Evolutionary conservation across 208 protist genomes (phyloP), one percentile per base, ranked within the genome.

Genomic region (Trypanosoma conorhini): DNA sequence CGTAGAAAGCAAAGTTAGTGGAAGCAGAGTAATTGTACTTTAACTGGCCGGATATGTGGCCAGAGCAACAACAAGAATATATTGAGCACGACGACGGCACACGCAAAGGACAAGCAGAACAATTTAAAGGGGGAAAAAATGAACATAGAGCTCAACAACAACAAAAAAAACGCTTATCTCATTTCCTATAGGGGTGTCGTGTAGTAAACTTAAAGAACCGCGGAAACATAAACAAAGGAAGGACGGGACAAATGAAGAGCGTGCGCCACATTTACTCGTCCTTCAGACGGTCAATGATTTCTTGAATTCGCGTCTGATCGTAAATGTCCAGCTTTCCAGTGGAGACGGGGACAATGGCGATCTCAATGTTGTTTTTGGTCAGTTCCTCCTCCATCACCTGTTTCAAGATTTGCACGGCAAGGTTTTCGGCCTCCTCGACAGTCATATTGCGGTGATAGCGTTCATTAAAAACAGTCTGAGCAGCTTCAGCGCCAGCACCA

Each of bases 341-440:
- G 58, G 85, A 83, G 15, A 77, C 85, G 28, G 81, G 74, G 7
- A 99, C 85, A 13, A 96, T 80, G 5, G 96, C 98, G 19, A 99
- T 83, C 79, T 99, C 98, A 44, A 99, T 91, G 77, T 99, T 99
- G 48, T 86, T 97, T 44, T 89, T 86, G 44, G 89, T 98, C 22
- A 99, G 71, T 73, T 98, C 97, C 66, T 99, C 98, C 78, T 99
- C 98, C 98, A 99, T 99, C 9, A 99, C 98, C 77, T 99, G 96
- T 81, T 99, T 99, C 38, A 99, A 87, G 54, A 98, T 99, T 8
- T 86, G 78, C 28, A 99, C 77, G 17, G 98, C 96, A 8, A 99
- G 81, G 46, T 85, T 91, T 80, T 99, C 97, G 8, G 97, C 98
- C 70, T 99, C 98, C 51, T 79, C 77, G 19, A 99, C 72, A 9